phyloP scores from a whole-genome alignment of 2,329 filamentous ascomycete genomes.

The Colletotrichum liaoningense region DNA sequence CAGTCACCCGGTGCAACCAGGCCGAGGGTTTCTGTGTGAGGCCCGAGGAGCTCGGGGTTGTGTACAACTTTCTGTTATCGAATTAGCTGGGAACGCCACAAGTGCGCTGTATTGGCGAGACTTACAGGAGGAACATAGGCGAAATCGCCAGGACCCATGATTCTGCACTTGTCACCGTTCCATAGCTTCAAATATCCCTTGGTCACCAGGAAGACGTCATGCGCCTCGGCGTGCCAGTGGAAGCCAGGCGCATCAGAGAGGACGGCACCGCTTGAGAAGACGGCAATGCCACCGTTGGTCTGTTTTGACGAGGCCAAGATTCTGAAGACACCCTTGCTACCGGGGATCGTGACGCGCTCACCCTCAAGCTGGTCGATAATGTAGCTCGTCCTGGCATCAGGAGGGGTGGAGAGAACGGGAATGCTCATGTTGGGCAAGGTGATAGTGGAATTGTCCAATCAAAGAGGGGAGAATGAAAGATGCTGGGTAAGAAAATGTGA shows the following conservation, averaged over 20 bases:
- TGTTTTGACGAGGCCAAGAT: constrained; percentile 64
- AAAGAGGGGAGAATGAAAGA: neutral
- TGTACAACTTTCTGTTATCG: constrained; percentile 58
- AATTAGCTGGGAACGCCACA: neutral
- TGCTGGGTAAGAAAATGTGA: neutral
- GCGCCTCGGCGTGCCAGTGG: constrained; percentile 66
- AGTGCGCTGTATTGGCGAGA: neutral
- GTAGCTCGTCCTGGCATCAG: constrained; percentile 52
- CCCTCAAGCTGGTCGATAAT: constrained; percentile 61
- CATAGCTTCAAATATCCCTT: constrained; percentile 67
- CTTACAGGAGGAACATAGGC: constrained; percentile 67
- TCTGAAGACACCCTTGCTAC: constrained; percentile 62
- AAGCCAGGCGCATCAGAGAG: constrained; percentile 61
- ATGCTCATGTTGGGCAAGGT: constrained; percentile 42
- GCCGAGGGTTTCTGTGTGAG: constrained; percentile 65
- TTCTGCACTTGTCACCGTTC: constrained; percentile 66
- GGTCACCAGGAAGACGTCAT: constrained; percentile 67
- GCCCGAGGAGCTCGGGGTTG: constrained; percentile 64
- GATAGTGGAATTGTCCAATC: neutral
- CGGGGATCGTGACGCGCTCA: constrained; percentile 62
- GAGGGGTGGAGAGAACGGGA: constrained; percentile 48
- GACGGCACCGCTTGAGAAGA: constrained; percentile 61
- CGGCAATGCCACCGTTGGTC: constrained; percentile 61
- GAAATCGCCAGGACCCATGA: constrained; percentile 66
- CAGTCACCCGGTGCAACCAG: constrained; percentile 68